phyloP scores from a whole-genome alignment of 768 basidiomycete genomes.

The Tephrocybe rancida region DNA sequence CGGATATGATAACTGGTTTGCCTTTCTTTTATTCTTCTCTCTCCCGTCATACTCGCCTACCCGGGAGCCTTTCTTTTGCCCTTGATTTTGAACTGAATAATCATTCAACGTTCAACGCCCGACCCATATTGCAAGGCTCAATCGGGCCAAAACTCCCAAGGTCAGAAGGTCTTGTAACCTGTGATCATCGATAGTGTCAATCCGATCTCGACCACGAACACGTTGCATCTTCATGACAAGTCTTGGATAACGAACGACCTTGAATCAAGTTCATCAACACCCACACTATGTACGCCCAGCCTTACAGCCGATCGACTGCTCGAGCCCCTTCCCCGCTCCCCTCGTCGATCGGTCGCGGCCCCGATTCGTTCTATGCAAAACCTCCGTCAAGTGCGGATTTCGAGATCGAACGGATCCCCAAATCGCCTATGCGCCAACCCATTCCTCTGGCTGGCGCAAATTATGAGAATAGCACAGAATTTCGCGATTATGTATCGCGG shows the following conservation, averaged over 20 bases:
- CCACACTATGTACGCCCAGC: conserved; percentile 9
- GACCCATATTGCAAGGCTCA: too few species aligned
- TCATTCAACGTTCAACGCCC: too few species aligned
- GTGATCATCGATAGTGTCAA: neutral
- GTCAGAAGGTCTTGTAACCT: neutral
- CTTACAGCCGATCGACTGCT: conserved; percentile 12
- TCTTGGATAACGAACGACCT: neutral
- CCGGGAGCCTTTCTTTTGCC: too few species aligned
- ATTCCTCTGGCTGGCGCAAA: conserved; percentile 27
- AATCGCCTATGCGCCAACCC: conserved; percentile 32
- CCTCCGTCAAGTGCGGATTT: conserved; percentile 51
- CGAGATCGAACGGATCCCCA: conserved; percentile 62
- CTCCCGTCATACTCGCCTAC: too few species aligned
- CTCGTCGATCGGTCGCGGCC: conserved; percentile 19
- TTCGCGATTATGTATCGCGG: conserved; percentile 54
- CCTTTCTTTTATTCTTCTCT: too few species aligned
- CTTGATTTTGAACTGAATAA: too few species aligned
- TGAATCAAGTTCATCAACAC: neutral
- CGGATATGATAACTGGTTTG: too few species aligned
- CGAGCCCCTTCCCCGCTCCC: conserved; percentile 27
- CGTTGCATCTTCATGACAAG: conserved; percentile 2
- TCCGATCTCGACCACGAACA: conserved; percentile 3
- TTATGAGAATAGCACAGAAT: conserved; percentile 53
- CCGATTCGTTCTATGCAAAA: conserved; percentile 35
- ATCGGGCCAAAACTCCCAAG: too few species aligned